Evolutionary conservation across 768 basidiomycete genomes (phyloP), one percentile per base, ranked within the genome.

Genomic region (Ephemerocybe angulata): DNA sequence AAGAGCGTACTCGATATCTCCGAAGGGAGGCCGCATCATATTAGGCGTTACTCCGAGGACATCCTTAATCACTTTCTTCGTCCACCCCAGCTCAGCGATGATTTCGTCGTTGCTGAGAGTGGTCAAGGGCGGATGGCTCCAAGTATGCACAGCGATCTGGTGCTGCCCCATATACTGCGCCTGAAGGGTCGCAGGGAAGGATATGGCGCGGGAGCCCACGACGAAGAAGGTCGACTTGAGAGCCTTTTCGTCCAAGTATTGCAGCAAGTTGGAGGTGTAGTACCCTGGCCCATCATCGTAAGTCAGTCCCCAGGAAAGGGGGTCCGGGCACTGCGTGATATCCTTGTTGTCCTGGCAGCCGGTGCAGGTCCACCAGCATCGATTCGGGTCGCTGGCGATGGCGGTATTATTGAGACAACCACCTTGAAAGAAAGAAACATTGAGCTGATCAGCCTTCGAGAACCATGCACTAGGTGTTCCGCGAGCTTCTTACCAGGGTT

Each of bases 31-130:
- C 27, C 90, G 77, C 85, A 89, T 88, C 69, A 78, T 84, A 60
- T 83, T 83, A 22, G 90, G 90, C 0, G 88, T 86, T 13, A 89
- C 83, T 46, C 87, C 93, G 30, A 86, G 73, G 42, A 88, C 80
- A 64, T 94, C 90, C 65, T 85, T 85, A 70, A 96, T 93, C 54
- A 86, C 76, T 71, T 94, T 87, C 70, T 81, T 88, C 4, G 87
- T 80, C 91, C 91, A 96, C 3, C 89, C 91, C 30, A 96, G 74
- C 67, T 94, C 92, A 40, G 91, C 92, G 55, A 95, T 88, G 63
- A 93, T 83, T 61, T 88, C 69, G 50, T 92, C 88, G 65, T 87
- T 93, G 35, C 86, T 74, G 54, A 87, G 70, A 1, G 87, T 88
- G 35, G 90, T 93, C 59, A 92, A 72, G 6, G 76, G 60, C 3